Conservation (phyloP, 805 yeast species). For the Sungouiozyma intestinalis region DNA sequence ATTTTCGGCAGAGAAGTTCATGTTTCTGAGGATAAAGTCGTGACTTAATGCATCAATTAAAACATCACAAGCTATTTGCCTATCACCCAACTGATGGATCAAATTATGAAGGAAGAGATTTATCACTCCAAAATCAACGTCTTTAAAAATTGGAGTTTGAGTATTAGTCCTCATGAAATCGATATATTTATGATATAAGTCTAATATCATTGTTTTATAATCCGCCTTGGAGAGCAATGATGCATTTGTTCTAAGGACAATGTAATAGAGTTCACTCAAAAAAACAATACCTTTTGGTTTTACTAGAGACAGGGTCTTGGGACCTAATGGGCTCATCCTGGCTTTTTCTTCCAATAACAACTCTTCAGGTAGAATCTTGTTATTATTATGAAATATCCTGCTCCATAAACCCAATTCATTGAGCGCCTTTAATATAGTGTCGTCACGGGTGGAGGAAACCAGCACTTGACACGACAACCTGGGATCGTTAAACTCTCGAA, state of each 20-base stretch:
- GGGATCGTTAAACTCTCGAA: slow-evolving; percentile 23
- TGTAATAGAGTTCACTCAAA: slow-evolving; percentile 20
- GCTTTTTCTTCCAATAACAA: slow-evolving; percentile 2
- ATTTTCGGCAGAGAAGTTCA: slow-evolving; percentile 6
- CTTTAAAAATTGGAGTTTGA: slow-evolving; percentile 3
- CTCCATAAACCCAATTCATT: slow-evolving; percentile 25
- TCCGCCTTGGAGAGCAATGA: slow-evolving; percentile 7
- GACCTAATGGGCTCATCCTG: slow-evolving; percentile 4
- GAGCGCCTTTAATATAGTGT: slow-evolving; percentile 10
- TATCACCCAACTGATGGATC: slow-evolving; percentile 13
- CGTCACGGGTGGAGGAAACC: slow-evolving; percentile 8
- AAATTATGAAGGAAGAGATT: slow-evolving; percentile 12
- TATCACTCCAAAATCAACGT: slow-evolving; percentile 17
- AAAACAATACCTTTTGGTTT: neutral
- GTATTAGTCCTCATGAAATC: neutral
- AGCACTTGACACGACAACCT: slow-evolving; percentile 17
- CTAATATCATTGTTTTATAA: slow-evolving; percentile 4
- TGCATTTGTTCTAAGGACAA: slow-evolving; percentile 10
- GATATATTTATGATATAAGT: slow-evolving; percentile 2
- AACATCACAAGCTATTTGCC: slow-evolving; percentile 16
- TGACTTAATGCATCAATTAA: slow-evolving; percentile 16
- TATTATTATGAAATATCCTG: slow-evolving; percentile 13
- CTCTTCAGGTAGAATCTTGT: slow-evolving; percentile 4
- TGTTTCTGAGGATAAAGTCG: slow-evolving; percentile 3
- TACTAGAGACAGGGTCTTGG: slow-evolving; percentile 5